A percentile compares a stretch with the other conserved stretches of the same genome.
Conservation (phyloP, 2,329 filamentous ascomycete genomes). For the Xylariaceae sp. region DNA sequence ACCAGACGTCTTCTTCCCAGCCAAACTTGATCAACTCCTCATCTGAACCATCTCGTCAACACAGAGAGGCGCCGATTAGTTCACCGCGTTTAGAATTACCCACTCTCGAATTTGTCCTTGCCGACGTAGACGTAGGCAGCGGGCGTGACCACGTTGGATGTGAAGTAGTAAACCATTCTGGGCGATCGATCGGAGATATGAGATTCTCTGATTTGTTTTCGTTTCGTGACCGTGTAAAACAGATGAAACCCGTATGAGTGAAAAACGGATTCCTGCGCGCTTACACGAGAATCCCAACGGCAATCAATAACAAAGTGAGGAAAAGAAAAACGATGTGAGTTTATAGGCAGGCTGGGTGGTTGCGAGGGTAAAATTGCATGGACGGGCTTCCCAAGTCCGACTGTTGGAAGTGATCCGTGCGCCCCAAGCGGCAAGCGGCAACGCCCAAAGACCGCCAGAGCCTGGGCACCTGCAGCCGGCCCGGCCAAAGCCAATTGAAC, state of each 20-base stretch:
- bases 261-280: background rate
- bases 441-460: no score
- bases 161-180: slow-evolving; percentile 92
- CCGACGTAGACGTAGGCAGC: slow-evolving; percentile 89
- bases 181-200: background rate
- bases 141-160: slow-evolving; percentile 75
- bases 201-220: background rate
- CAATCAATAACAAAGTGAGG: background rate
- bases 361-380: background rate
- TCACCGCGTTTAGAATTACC: slow-evolving; percentile 30
- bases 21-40: slow-evolving; percentile 94
- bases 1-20: slow-evolving; percentile 95
- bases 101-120: slow-evolving; percentile 99
- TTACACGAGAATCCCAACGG: background rate
- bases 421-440: background rate
- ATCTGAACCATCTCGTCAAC: slow-evolving; percentile 50
- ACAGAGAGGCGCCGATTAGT: slow-evolving; percentile 13
- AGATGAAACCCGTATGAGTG: background rate
- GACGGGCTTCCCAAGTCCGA: background rate
- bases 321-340: background rate
- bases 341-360: background rate
- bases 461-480: no score
- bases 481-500: no score
- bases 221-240: background rate
- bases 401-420: background rate